A percentile compares a stretch with the other conserved stretches of the same genome.
Conservation (phyloP, 805 yeast genomes). For the Ogataea corticis region DNA sequence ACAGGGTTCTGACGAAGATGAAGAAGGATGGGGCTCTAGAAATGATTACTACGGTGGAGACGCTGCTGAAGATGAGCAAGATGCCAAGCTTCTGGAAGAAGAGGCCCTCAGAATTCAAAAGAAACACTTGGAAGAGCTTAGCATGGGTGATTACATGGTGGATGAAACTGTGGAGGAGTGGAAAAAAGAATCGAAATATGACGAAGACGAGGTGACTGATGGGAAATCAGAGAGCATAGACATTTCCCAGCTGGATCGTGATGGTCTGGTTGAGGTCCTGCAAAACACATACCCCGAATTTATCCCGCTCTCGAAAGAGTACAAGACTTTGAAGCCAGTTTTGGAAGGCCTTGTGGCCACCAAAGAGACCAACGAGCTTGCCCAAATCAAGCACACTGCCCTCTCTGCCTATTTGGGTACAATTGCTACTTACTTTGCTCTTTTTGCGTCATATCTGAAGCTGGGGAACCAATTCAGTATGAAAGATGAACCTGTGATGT, state of each 20-base stretch:
- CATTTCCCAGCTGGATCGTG: conserved; percentile 48
- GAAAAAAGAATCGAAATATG: conserved; percentile 44
- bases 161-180: conserved; percentile 82
- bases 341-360: conserved; percentile 39
- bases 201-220: conserved; percentile 42
- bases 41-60: conserved; percentile 65
- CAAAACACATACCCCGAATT: conserved; percentile 79
- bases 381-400: conserved; percentile 61
- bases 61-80: conserved; percentile 70
- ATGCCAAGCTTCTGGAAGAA: conserved; percentile 73
- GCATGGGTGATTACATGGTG: conserved; percentile 73
- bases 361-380: conserved; percentile 36
- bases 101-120: conserved; percentile 89
- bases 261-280: conserved; percentile 54
- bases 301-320: conserved; percentile 70
- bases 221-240: conserved; percentile 42
- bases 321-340: conserved; percentile 41
- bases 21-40: conserved; percentile 42
- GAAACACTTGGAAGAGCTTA: conserved; percentile 71
- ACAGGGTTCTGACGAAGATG: conserved; percentile 33
- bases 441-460: conserved; percentile 58
- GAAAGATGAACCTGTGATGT: conserved; percentile 92
- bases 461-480: conserved; percentile 54
- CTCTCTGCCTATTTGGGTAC: conserved; percentile 78
- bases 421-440: conserved; percentile 73